Conservation (phyloP, 2,329 filamentous ascomycete species). For the Penicillium brevicompactum region DNA sequence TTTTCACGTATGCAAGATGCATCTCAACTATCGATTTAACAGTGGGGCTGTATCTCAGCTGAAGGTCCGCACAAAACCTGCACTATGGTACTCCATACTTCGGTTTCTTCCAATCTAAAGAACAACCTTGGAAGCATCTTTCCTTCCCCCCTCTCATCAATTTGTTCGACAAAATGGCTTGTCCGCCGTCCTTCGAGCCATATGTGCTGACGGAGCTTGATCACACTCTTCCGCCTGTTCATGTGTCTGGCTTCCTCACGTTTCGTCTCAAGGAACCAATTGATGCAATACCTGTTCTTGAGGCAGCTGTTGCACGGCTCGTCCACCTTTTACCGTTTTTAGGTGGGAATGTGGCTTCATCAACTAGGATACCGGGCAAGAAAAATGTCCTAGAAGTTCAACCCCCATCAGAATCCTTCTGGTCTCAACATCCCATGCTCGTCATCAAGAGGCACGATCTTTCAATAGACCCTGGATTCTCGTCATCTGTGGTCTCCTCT, state of each 20-base stretch:
- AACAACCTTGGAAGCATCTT: too few species aligned
- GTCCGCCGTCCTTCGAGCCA: background rate
- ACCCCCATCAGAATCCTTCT: background rate
- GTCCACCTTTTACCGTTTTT: background rate
- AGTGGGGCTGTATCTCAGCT: background rate
- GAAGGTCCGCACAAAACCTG: background rate
- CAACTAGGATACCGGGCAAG: background rate
- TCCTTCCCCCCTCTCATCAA: background rate
- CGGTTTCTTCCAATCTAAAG: too few species aligned
- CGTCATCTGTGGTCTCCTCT: background rate
- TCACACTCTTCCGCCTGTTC: background rate
- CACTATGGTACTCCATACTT: background rate
- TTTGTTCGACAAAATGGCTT: background rate
- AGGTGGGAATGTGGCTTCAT: background rate
- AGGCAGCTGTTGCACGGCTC: background rate
- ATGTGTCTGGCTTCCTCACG: background rate
- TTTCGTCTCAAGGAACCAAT: background rate
- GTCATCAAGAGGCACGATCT: background rate
- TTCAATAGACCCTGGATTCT: background rate
- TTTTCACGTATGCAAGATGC: background rate
- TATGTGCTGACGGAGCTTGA: background rate
- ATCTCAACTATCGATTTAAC: background rate
- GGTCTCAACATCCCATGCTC: background rate
- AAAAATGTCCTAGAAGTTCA: background rate
- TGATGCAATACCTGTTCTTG: background rate